These are phyloP conservation scores for Sclerotinia subarctica DNA, from an alignment of 2,329 filamentous ascomycete genomes.

Conservation along the genomic window DNA sequence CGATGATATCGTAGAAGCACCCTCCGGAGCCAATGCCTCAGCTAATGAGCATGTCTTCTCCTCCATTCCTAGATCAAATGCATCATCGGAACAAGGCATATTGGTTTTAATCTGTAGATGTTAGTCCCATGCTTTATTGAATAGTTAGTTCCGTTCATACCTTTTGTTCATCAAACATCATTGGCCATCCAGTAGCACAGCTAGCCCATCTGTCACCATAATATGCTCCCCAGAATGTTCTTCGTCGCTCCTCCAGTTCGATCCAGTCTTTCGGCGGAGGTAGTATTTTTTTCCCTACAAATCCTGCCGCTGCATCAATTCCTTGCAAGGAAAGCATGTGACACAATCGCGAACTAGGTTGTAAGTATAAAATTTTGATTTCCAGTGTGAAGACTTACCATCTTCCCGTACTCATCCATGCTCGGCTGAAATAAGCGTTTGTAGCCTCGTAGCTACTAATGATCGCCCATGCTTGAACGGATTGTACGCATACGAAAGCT, in stretches of 20 bases:
- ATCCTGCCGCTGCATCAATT: constrained; percentile 62
- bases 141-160: background rate
- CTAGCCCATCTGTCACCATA: constrained; percentile 80
- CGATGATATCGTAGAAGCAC: constrained; percentile 61
- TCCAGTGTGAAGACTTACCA: constrained; percentile 37
- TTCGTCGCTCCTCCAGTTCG: constrained; percentile 75
- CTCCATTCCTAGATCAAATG: constrained; percentile 64
- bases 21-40: constrained; percentile 51
- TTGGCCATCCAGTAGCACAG: constrained; percentile 88
- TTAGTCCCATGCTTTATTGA: constrained; percentile 21
- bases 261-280: constrained; percentile 74
- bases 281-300: constrained; percentile 67
- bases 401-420: constrained; percentile 76
- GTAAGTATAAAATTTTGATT: background rate
- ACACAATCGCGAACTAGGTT: constrained; percentile 54
- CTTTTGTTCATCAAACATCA: constrained; percentile 71
- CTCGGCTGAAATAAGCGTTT: constrained; percentile 77
- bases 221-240: constrained; percentile 84
- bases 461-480: constrained; percentile 78
- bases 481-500: constrained; percentile 70
- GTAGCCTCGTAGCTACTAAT: constrained; percentile 79
- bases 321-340: constrained; percentile 85
- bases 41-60: constrained; percentile 62
- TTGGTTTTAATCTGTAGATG: constrained; percentile 55
- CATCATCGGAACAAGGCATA: constrained; percentile 75